phyloP scores from a whole-genome alignment of 495 filamentous ascomycete genomes.

The Penicillium macrosclerotiorum region DNA sequence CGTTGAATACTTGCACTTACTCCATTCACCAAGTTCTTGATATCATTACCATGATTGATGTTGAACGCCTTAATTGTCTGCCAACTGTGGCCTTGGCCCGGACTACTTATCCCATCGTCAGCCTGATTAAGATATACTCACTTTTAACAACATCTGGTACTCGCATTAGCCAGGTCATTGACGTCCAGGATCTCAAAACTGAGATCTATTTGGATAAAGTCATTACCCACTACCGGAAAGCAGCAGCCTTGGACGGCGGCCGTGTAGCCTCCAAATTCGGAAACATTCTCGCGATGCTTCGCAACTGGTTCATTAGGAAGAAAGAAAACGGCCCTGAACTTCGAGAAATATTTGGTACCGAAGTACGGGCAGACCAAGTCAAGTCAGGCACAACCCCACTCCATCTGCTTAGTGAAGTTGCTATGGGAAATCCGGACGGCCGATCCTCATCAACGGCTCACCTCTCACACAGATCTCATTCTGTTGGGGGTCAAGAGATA shows the following conservation, averaged over 20 bases:
- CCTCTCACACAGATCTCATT: background rate
- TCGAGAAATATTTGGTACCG: constrained; percentile 29
- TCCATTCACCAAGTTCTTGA: constrained; percentile 75
- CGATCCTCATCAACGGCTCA: constrained; percentile 1
- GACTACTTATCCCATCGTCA: constrained; percentile 77
- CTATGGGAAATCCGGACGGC: constrained; percentile 50
- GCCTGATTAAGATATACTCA: constrained; percentile 85
- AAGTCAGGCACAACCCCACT: constrained; percentile 7
- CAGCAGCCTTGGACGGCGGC: constrained; percentile 62
- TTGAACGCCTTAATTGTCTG: constrained; percentile 61
- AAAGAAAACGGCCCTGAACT: constrained; percentile 34
- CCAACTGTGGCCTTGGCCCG: constrained; percentile 78
- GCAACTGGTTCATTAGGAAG: constrained; percentile 63
- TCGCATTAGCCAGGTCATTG: constrained; percentile 74
- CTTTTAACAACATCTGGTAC: constrained; percentile 65
- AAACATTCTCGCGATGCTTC: constrained; percentile 70
- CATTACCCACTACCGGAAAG: constrained; percentile 61
- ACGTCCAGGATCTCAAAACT: constrained; percentile 69
- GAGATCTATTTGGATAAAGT: constrained; percentile 71
- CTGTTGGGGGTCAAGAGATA: constrained; percentile 3
- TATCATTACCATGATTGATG: constrained; percentile 59
- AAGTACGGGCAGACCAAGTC: constrained; percentile 9
- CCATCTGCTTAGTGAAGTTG: constrained; percentile 62
- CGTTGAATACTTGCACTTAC: constrained; percentile 66
- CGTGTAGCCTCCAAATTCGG: constrained; percentile 74